Evolutionary conservation across 306 rosid genomes (phyloP).

Genomic region (Corylus avellana): DNA sequence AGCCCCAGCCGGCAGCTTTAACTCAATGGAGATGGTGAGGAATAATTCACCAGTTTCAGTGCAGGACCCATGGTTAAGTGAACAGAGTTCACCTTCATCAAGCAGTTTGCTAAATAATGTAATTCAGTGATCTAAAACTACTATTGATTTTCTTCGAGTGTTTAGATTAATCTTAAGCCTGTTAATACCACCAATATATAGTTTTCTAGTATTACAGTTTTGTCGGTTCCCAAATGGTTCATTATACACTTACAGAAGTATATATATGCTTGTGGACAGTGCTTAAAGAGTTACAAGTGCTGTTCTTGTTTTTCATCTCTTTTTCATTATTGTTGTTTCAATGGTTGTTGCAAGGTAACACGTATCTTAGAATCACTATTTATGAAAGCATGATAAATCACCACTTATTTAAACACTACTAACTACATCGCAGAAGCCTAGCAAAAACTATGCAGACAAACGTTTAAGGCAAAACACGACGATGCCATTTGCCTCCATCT

Average conservation of each 20-base stretch:
- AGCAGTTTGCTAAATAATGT: constrained; percentile 61
- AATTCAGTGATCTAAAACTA: constrained; percentile 28
- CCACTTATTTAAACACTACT: too few relatives aligned
- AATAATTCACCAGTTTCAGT: constrained; percentile 62
- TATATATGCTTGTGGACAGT: constrained; percentile 1
- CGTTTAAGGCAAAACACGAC: too few relatives aligned
- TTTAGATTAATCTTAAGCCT: not conserved
- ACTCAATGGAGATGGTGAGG: constrained; percentile 36
- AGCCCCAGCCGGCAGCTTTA: constrained; percentile 24
- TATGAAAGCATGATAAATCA: too few relatives aligned
- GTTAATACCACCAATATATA: not conserved
- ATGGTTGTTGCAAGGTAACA: too few relatives aligned
- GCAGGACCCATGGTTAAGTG: constrained; percentile 78
- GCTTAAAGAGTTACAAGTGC: not conserved
- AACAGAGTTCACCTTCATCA: constrained; percentile 80
- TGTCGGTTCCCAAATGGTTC: constrained; percentile 12
- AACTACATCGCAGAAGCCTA: too few relatives aligned
- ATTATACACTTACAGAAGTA: not conserved
- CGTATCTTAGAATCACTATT: too few relatives aligned
- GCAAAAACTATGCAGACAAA: too few relatives aligned
- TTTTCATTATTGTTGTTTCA: too few relatives aligned
- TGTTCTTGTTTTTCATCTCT: not conserved
- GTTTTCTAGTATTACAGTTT: not conserved
- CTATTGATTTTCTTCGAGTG: not conserved
- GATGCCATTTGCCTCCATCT: too few relatives aligned